phyloP scores from a whole-genome alignment of 1,284 basidiomycete species.

The Coniferiporia weirii region DNA sequence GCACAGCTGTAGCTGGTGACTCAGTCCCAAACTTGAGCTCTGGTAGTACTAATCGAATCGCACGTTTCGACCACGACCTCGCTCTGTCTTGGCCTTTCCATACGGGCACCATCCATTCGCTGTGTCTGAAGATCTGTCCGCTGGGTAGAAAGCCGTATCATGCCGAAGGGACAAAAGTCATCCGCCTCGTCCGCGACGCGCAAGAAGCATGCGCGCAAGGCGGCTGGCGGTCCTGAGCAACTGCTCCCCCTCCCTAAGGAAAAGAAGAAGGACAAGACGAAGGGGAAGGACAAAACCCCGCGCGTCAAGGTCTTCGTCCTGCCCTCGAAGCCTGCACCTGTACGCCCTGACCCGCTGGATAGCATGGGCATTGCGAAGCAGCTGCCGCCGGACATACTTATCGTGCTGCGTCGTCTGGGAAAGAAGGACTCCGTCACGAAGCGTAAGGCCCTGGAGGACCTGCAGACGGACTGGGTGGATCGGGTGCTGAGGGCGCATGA shows the following conservation, averaged over 20 bases:
- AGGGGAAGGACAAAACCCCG: constrained; percentile 64
- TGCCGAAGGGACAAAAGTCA: constrained; percentile 55
- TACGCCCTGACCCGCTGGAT: constrained; percentile 88
- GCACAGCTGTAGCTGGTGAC: too few relatives aligned
- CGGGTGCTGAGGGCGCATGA: constrained; percentile 36
- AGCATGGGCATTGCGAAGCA: constrained; percentile 73
- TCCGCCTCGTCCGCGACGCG: constrained; percentile 78
- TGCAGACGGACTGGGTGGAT: constrained; percentile 68
- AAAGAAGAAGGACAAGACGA: constrained; percentile 46
- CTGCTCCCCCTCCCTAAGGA: constrained; percentile 30
- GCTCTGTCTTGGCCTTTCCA: not conserved
- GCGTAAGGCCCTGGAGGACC: constrained; percentile 81
- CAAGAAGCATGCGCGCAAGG: constrained; percentile 78
- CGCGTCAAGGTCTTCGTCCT: constrained; percentile 79
- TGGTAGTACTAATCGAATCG: not conserved
- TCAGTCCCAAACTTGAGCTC: not conserved
- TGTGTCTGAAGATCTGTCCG: not conserved
- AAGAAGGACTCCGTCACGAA: constrained; percentile 94
- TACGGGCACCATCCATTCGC: not conserved
- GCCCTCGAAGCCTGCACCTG: constrained; percentile 80
- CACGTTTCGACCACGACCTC: too few relatives aligned
- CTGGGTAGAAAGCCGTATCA: constrained; percentile 18
- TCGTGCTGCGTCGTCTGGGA: constrained; percentile 75
- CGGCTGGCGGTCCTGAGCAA: constrained; percentile 31
- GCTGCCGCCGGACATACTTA: constrained; percentile 80